Conservation (phyloP, 176 grass and related monocot genomes). For the Triticum urartu region DNA sequence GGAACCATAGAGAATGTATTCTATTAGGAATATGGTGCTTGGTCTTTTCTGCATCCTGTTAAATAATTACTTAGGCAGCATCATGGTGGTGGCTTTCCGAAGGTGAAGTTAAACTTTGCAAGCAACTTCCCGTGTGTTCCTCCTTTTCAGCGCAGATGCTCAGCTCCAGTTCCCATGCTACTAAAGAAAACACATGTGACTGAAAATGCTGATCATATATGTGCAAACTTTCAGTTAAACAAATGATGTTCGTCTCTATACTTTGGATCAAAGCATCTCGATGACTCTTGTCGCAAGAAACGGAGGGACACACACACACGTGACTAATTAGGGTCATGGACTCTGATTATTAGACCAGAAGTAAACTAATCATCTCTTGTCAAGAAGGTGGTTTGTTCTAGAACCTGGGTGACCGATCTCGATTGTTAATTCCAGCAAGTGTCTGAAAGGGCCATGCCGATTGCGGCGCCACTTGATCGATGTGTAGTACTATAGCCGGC, state of each 20-base stretch:
- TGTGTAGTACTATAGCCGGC: neutral
- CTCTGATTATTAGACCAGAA: constrained; percentile 20
- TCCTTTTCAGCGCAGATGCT: constrained; percentile 25
- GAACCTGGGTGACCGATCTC: constrained; percentile 20
- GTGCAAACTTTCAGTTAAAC: neutral
- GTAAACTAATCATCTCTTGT: constrained; percentile 1
- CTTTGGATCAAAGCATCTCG: constrained; percentile 43
- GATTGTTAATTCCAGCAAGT: constrained; percentile 7
- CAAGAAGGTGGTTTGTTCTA: constrained; percentile 2
- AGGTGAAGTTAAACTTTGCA: constrained; percentile 26
- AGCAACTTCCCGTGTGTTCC: constrained; percentile 23
- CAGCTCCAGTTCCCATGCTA: constrained; percentile 9
- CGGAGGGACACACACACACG: neutral
- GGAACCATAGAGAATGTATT: neutral
- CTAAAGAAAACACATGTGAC: constrained; percentile 34
- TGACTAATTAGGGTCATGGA: constrained; percentile 30
- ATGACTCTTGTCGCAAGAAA: constrained; percentile 4
- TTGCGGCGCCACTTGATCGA: constrained; percentile 26
- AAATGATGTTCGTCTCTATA: neutral
- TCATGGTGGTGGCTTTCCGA: constrained; percentile 37
- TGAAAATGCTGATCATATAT: neutral
- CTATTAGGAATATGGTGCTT: neutral
- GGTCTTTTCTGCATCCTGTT: neutral
- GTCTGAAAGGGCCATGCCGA: constrained; percentile 26
- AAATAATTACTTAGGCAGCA: constrained; percentile 11